Percentiles rank a stretch among this genome's conserved stretches.
These are phyloP conservation scores for Trichoderma harzianum DNA, from an alignment of 2,329 filamentous ascomycete genomes.

Conservation along the genomic window DNA sequence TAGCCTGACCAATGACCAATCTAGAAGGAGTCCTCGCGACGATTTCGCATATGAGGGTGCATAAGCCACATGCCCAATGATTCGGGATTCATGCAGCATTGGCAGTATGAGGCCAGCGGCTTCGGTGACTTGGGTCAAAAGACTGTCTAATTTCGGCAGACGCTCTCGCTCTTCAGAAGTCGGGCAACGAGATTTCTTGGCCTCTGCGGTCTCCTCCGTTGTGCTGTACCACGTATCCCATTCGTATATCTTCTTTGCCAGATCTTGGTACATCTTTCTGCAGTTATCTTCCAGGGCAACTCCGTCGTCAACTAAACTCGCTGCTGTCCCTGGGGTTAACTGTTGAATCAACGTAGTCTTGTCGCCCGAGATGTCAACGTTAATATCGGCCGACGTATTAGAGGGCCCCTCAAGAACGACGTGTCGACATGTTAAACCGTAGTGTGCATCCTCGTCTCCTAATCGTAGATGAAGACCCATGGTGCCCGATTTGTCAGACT, in stretches of 20 bases:
- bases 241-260: background rate
- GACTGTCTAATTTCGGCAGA: background rate
- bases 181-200: background rate
- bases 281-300: background rate
- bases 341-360: background rate
- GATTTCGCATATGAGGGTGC: background rate
- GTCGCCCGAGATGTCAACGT: background rate
- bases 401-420: background rate
- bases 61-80: background rate
- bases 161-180: background rate
- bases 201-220: background rate
- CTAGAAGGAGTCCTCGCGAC: background rate
- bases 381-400: background rate
- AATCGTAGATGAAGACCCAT: background rate
- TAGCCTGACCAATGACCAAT: background rate
- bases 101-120: background rate
- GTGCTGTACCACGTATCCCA: background rate
- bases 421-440: background rate
- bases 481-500: background rate
- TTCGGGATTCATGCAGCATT: background rate
- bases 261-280: background rate
- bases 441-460: background rate
- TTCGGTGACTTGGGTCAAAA: background rate
- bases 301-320: background rate
- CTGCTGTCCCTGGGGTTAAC: background rate